Base-by-base conservation (phyloP, 2,329 filamentous ascomycete genomes). In the Penicillium sp. region DNA sequence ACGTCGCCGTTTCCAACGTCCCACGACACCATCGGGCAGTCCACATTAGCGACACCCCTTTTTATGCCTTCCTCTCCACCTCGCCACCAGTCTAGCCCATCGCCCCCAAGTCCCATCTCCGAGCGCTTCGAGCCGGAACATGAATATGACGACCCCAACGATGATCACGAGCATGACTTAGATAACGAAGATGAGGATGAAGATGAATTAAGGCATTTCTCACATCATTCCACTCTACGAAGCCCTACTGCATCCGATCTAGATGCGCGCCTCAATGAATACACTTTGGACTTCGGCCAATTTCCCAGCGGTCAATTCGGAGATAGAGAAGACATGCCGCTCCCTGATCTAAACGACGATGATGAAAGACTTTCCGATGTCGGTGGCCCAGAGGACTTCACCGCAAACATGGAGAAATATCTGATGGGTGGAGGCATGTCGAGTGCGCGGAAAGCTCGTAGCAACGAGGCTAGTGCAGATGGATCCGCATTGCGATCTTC, bases 341-440 rank as follows among this genome's bases (percentile, higher is more conserved):
- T 73, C 11, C 67, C 66, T 3, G 70, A 68, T 10, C 53, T 67
- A 29, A 65, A 66, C 9, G 63, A 69, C 26, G 62, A 63, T 14
- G 61, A 66, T 23, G 74, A 75, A 14, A 62, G 69, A 27, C 56
- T 75, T 35, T 76, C 73, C 0, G 76, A 77, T 21, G 69, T 74
- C 25, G 75, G 72, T 8, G 76, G 76, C 0, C 76, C 76, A 3
- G 72, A 76, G 19, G 76, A 78, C 58, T 78, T 78, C 46, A 78
- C 76, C 1, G 66, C 71, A 31, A 77, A 78, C 42, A 65, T 78
- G 62, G 75, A 77, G 55, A 69, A 72, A 39, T 75, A 77, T 55
- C 59, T 78, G 25, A 66, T 72, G 60, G 71, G 68, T 3, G 69
- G 70, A 23, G 52, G 55, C 39, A 53, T 60, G 50, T 46, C 64